Evolutionary conservation across 2,329 filamentous ascomycete species (phyloP), one percentile per base, ranked within the genome.

Genomic region (Chaetomiaceae sp.): DNA sequence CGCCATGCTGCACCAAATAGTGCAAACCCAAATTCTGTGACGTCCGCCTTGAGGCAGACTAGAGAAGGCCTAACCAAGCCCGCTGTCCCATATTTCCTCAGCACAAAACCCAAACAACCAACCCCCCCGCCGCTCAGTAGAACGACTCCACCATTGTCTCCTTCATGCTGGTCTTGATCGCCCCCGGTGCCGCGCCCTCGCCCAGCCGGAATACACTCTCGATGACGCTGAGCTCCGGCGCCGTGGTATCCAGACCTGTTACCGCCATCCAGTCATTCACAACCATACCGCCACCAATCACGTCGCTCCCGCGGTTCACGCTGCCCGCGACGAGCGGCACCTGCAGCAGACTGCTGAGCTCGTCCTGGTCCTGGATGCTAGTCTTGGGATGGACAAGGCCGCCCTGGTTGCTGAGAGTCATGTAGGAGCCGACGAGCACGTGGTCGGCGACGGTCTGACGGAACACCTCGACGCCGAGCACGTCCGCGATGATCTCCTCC

Each of bases 61-160:
- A 18, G 14, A 37, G 4, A 20, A 14, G 32, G 10, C 14, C 4
- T 29, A 36, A 37, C n/a, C 21, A 37, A 40, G 6, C 13, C 20
- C 30, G n/a, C 14, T 13, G 5, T 25, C 13, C 29, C 20, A 25
- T 25, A 6, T 20, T 21, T 20, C 10, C 34, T 7, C 23, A 18
- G 5, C 20, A 16, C 32, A 11, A 8, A 18, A 21, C 29, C 36
- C 18, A 14, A 11, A 10, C 38, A 9, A 1, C 20, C 42, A 11
- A 29, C 3, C 6, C 13, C 30, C 8, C 34, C 21, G 4, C 29
- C 54, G 36, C 65, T 79, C 80, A 99, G 77, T 99, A 99, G 76
- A 97, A 99, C 65, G 89, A 95, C 78, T 99, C 94, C 58, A 99
- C 94, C 83, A 99, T 95, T 61, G 90, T 94, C 71, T 97, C 92